A percentile compares a stretch with the other conserved stretches of the same genome.
Evolutionary conservation across 129 eudicot genomes (phyloP).

Genomic region (Artemisia argyi): DNA sequence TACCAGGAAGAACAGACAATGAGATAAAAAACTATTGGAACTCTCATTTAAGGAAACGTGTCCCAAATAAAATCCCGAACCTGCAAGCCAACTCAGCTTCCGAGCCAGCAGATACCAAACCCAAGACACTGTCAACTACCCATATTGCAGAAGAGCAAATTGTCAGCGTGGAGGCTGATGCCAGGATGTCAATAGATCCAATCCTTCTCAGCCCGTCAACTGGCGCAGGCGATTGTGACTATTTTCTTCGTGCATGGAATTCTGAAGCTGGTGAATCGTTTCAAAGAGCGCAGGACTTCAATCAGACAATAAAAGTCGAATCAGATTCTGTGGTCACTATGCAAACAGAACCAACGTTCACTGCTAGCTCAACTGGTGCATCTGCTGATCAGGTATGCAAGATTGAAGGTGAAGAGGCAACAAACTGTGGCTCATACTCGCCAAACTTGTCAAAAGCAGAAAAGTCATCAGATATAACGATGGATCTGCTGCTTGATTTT

Average conservation of each 20-base stretch:
- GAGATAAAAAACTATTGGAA: slow-evolving; percentile 39
- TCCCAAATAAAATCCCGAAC: slow-evolving; percentile 25
- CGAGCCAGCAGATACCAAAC: slow-evolving; percentile 33
- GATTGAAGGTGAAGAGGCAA: slow-evolving; percentile 27
- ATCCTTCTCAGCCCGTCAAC: slow-evolving; percentile 36
- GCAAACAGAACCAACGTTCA: slow-evolving; percentile 35
- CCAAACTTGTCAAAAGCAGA: slow-evolving; percentile 48
- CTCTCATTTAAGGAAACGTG: slow-evolving; percentile 34
- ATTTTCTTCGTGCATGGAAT: slow-evolving; percentile 62
- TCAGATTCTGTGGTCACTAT: slow-evolving; percentile 45
- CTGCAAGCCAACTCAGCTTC: slow-evolving; percentile 27
- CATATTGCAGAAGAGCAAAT: slow-evolving; percentile 63
- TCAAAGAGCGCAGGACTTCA: slow-evolving; percentile 27
- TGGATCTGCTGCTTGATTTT: slow-evolving; percentile 65
- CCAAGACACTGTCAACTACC: slow-evolving; percentile 36
- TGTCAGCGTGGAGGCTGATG: slow-evolving; percentile 58
- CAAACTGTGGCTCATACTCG: slow-evolving; percentile 36
- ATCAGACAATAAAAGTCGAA: slow-evolving; percentile 40
- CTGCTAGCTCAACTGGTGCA: slow-evolving; percentile 27
- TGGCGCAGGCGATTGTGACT: slow-evolving; percentile 36
- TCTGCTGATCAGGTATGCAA: slow-evolving; percentile 33
- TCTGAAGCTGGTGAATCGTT: slow-evolving; percentile 71
- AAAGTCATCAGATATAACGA: slow-evolving; percentile 52
- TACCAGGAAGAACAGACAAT: slow-evolving; percentile 48
- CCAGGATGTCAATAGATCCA: slow-evolving; percentile 46